phyloP scores from a whole-genome alignment of 2,329 filamentous ascomycete genomes.

The Aureobasidium zeae region DNA sequence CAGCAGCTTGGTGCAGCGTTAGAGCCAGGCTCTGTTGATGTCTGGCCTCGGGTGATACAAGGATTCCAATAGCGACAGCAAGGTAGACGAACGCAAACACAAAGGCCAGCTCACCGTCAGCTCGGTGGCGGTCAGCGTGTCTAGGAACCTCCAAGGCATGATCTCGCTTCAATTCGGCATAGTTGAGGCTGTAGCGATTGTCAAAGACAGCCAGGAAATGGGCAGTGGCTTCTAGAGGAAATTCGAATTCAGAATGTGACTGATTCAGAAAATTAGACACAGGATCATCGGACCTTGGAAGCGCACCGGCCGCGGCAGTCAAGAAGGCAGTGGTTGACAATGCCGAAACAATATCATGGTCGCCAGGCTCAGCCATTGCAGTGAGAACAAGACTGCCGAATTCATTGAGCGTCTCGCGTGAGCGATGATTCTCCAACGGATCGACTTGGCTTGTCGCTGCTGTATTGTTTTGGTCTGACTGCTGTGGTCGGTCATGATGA shows the following conservation, averaged over 20 bases:
- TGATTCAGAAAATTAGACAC: background rate
- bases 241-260: background rate
- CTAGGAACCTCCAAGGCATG: background rate
- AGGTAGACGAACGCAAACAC: slow-evolving; percentile 1
- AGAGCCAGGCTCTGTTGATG: background rate
- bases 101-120: background rate
- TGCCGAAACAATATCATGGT: slow-evolving; percentile 1
- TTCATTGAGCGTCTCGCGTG: slow-evolving; percentile 2
- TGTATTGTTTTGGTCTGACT: background rate
- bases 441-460: background rate
- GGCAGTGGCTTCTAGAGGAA: background rate
- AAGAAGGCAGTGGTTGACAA: slow-evolving; percentile 1
- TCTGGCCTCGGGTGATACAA: background rate
- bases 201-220: background rate
- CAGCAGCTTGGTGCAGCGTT: background rate
- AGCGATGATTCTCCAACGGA: background rate
- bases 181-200: background rate
- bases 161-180: background rate
- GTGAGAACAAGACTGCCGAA: slow-evolving; percentile 3
- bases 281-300: background rate
- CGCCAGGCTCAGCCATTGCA: slow-evolving; percentile 3
- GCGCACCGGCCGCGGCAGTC: background rate
- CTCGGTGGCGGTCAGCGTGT: background rate
- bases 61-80: slow-evolving; percentile 2
- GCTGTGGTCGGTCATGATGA: background rate